Evolutionary conservation across 306 rosid species (phyloP), one percentile per base, ranked within the genome.

Genomic region (Sicyos edulis): DNA sequence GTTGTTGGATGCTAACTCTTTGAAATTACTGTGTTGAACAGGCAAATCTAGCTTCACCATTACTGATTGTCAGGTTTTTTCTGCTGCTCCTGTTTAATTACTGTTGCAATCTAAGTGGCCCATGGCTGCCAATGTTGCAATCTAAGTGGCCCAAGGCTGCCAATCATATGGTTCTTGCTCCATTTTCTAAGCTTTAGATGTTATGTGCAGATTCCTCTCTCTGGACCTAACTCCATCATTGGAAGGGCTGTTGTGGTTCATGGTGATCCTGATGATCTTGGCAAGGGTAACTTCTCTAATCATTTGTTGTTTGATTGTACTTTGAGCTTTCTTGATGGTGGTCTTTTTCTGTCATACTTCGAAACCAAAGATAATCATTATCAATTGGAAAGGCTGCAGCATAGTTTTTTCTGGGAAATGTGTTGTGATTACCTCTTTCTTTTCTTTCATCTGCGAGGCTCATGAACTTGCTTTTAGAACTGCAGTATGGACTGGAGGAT

Each of bases 231-330:
- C 76, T 86, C 96, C 65, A 80, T 95, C 71, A 75, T 95, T 7
- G 99, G 99, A 68, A 92, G 99, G 83, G 99, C 99, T 19, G 88
- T 95, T 78, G 99, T 95, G 63, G 99, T 95, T 76, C 99, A 95
- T 74, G 86, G 51, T 8, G 99, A 91, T 80, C 91, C 96, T 10
- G 97, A 95, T 85, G 99, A 95, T 80, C 91, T 95, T 72, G 97
- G 99, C 64, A 87, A 81, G 88, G 99, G 99, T 95, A 86, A 80
- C 54, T 29, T 26, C 34, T 54, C 63, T 16, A 52, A 71, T 11
- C 62, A 19, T 44, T 52, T 54, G 72, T 14, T 47, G 20, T 7
- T 66, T 9, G 7, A 37, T 24, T 20, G 50, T 66, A 4, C 17
- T 20, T 12, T 66, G 19, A 66, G 40, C 16, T 20, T 47, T 45